Percentiles rank a stretch among this genome's conserved stretches.
Evolutionary conservation across 345 rosid genomes (phyloP).

Genomic region (Barbarea vulgaris): DNA sequence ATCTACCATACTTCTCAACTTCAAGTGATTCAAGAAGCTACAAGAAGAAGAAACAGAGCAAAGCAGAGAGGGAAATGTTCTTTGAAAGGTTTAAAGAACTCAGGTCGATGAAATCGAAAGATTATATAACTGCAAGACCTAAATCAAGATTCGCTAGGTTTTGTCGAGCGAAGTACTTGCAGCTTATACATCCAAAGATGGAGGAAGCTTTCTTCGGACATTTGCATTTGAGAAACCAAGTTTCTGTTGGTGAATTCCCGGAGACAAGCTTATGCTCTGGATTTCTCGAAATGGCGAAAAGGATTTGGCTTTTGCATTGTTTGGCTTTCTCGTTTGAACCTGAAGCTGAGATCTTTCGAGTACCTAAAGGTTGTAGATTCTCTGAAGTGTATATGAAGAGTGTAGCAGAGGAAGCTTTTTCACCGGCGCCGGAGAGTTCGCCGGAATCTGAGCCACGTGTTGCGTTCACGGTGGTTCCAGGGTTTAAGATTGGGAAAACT

Average conservation of each 20-base stretch:
- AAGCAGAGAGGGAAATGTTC: slow-evolving; percentile 44
- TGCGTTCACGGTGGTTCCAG: slow-evolving; percentile 86
- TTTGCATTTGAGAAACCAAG: slow-evolving; percentile 49
- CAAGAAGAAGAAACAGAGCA: slow-evolving; percentile 39
- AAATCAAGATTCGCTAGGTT: slow-evolving; percentile 77
- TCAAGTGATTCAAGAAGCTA: slow-evolving; percentile 47
- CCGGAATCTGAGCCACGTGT: slow-evolving; percentile 60
- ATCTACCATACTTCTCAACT: slow-evolving; percentile 50
- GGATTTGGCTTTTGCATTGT: slow-evolving; percentile 89
- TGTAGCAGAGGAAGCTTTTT: slow-evolving; percentile 59
- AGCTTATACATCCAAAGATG: slow-evolving; percentile 78
- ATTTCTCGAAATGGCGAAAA: slow-evolving; percentile 79
- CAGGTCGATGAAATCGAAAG: slow-evolving; percentile 55
- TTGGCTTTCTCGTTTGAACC: slow-evolving; percentile 70
- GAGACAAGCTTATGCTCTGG: slow-evolving; percentile 52
- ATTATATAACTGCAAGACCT: slow-evolving; percentile 54
- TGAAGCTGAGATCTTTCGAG: slow-evolving; percentile 73
- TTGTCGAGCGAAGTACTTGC: slow-evolving; percentile 64
- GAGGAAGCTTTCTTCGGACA: slow-evolving; percentile 72
- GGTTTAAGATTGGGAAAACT: slow-evolving; percentile 83
- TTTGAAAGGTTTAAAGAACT: slow-evolving; percentile 67
- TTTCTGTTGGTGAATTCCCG: slow-evolving; percentile 64
- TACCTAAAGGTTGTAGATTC: slow-evolving; percentile 60
- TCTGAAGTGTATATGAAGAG: slow-evolving; percentile 91
- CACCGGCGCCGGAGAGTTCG: slow-evolving; percentile 5